These are phyloP conservation scores for Vaccinium macrocarpon DNA, from an alignment of 148 eudicot species.

Conservation along the genomic window DNA sequence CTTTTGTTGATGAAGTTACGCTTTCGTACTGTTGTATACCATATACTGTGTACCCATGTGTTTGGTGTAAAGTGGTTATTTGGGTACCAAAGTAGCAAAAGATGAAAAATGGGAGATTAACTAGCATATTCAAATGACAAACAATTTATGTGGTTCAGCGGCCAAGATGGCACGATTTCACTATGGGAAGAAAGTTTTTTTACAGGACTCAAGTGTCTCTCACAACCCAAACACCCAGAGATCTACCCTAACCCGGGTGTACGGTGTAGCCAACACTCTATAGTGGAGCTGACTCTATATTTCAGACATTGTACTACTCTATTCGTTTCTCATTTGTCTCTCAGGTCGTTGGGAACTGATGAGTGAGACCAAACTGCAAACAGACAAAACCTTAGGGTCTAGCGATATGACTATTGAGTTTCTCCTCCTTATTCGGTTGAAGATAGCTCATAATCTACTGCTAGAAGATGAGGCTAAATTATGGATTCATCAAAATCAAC, in stretches of 20 bases:
- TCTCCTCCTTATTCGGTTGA: neutral
- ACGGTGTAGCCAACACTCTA: neutral
- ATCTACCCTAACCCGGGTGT: neutral
- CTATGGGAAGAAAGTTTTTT: neutral
- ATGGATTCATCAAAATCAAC: neutral
- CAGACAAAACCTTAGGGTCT: neutral
- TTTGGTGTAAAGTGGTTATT: neutral
- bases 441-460: neutral
- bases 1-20: neutral
- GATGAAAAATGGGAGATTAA: neutral
- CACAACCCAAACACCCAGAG: neutral
- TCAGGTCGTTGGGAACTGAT: neutral
- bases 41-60: neutral
- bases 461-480: neutral
- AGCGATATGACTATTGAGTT: neutral
- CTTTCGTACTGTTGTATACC: neutral
- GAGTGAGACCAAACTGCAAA: neutral
- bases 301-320: neutral
- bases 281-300: neutral
- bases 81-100: neutral
- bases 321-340: neutral
- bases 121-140: slow-evolving; percentile 5
- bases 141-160: neutral
- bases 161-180: neutral
- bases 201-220: neutral